Evolutionary conservation across 768 basidiomycete species (phyloP).

Genomic region (Ramaria sp.): DNA sequence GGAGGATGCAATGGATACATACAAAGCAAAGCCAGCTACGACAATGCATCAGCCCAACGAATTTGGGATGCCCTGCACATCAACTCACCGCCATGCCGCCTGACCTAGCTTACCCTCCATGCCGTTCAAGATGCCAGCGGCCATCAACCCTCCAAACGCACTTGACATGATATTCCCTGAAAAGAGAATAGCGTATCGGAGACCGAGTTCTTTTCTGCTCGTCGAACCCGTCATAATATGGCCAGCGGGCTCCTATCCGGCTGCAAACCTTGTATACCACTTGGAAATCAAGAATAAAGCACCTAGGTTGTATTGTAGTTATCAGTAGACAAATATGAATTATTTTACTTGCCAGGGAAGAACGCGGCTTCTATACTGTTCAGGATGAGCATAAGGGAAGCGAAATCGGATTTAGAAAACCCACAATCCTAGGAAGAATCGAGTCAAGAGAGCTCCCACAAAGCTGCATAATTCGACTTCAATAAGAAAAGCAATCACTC

Average conservation of each 20-base stretch:
- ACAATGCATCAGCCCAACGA: background rate
- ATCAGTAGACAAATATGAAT: background rate
- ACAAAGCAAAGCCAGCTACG: slow-evolving; percentile 35
- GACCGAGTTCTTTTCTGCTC: slow-evolving; percentile 51
- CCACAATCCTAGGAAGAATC: slow-evolving; percentile 70
- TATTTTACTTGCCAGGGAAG: slow-evolving; percentile 38
- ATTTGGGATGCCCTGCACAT: background rate
- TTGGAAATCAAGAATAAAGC: slow-evolving; percentile 24
- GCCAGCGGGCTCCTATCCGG: background rate
- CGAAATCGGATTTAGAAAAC: slow-evolving; percentile 20
- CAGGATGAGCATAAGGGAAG: slow-evolving; percentile 10
- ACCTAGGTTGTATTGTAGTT: slow-evolving; percentile 12
- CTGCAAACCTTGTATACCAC: slow-evolving; percentile 29
- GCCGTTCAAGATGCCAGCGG: slow-evolving; percentile 61
- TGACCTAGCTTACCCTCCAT: slow-evolving; percentile 64
- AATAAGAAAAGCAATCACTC: background rate
- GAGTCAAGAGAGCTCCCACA: slow-evolving; percentile 48
- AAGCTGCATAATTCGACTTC: slow-evolving; percentile 30
- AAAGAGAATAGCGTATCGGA: slow-evolving; percentile 54
- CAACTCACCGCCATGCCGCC: slow-evolving; percentile 53
- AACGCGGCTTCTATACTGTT: slow-evolving; percentile 44
- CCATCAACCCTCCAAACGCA: slow-evolving; percentile 72
- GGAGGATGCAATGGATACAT: background rate
- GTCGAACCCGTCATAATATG: slow-evolving; percentile 40
- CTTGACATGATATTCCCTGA: slow-evolving; percentile 72